These are phyloP conservation scores for Plenodomus tracheiphilus DNA, from an alignment of 2,329 filamentous ascomycete species.

Conservation along the genomic window DNA sequence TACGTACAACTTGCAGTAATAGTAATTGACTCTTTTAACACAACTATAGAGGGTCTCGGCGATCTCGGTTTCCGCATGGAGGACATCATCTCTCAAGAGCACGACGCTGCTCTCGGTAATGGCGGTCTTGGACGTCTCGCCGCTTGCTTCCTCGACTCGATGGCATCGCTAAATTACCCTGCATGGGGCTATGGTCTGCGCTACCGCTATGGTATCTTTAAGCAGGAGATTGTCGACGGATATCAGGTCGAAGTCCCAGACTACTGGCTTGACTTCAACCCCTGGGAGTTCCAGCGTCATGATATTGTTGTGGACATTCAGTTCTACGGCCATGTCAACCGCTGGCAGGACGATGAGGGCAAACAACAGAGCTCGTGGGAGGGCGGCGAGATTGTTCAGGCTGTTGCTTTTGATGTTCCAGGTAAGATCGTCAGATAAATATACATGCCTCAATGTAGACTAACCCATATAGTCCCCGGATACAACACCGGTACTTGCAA, in stretches of 20 bases:
- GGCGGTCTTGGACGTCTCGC: conserved; percentile 93
- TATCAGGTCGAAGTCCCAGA: conserved; percentile 98
- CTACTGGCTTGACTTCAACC: conserved; percentile 99
- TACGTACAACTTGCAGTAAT: not conserved
- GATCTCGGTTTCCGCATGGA: conserved; percentile 97
- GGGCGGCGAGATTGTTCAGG: conserved; percentile 87
- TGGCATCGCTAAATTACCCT: conserved; percentile 91
- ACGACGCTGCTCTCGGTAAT: conserved; percentile 94
- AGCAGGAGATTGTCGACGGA: conserved; percentile 97
- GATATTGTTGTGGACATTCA: conserved; percentile 96
- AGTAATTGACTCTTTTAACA: conserved; percentile 14
- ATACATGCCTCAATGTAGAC: no score
- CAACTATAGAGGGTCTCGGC: conserved; percentile 70
- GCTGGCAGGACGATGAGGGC: conserved; percentile 71
- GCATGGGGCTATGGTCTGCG: conserved; percentile 97
- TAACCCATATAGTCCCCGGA: conserved; percentile 71
- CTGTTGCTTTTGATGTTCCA: conserved; percentile 87
- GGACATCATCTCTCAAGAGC: conserved; percentile 91
- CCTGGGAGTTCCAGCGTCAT: conserved; percentile 96
- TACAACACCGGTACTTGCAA: conserved; percentile 90
- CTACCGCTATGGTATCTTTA: conserved; percentile 95
- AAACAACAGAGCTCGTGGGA: conserved; percentile 81
- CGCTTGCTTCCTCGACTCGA: conserved; percentile 94
- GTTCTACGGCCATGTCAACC: conserved; percentile 87
- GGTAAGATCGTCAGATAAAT: conserved; percentile 29